Evolutionary conservation across 352 stramenopile genomes (phyloP), one percentile per base, ranked within the genome.

Genomic region (Salisapilia sapeloensis): DNA sequence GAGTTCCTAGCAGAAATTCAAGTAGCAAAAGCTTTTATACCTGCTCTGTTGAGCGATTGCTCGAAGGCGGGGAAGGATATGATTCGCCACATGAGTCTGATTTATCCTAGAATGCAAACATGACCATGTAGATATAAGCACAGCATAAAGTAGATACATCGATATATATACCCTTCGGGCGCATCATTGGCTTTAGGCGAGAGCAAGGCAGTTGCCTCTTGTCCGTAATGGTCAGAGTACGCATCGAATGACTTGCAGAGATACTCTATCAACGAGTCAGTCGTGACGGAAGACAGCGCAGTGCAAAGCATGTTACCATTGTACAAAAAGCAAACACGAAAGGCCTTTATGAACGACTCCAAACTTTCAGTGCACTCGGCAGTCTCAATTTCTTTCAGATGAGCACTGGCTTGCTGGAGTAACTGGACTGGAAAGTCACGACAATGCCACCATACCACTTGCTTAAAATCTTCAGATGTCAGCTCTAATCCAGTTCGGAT

Each of bases 401-500:
- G 63, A 8, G 40, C 54, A 2, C 50, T 49, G 21, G 56, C 46
- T 19, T 67, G 60, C 14, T 50, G 40, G 27, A 80, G 38, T 18
- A 72, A 28, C 16, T 56, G 38, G 4, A 12, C 25, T 4, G 64
- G 56, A 13, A 80, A 39, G 35, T 80, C 59, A 24, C 50, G 50
- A 40, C 60, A 80, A 20, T 75, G 59, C 19, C 50, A 64, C 58
- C 41, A 56, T 4, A 80, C 21, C 38, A 80, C 50, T 36, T 80
- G 60, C 0, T 36, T 56, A 35, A 80, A 77, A 44, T 80, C 60
- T 12, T 59, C 64, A 1, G 53, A 48, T 6, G 60, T 65, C 10
- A 80, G 41, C 18, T 52, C 64, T 79, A 33, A 16, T 12, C 12
- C 17, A 25, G 25, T 22, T 10, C 6, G 13, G n/a, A 14, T 14